Conservation (phyloP, 441 rosid genomes). For the Manihot esculenta region DNA sequence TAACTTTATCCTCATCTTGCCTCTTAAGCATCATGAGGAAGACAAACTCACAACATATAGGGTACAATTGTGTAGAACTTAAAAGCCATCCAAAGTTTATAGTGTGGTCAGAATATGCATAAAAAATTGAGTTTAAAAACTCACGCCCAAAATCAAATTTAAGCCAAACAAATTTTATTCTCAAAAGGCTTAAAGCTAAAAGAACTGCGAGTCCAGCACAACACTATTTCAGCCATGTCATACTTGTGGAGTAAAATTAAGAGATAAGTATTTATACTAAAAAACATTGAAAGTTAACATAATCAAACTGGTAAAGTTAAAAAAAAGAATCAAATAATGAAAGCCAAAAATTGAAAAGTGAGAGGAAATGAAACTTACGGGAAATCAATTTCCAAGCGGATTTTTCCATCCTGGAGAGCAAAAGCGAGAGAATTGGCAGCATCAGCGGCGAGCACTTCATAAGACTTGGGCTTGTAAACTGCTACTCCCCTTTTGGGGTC, state of each 20-base stretch:
- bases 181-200: not conserved
- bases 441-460: slow-evolving; percentile 73
- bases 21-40: too few relatives aligned
- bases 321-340: not conserved
- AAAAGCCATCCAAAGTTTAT: not conserved
- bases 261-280: not conserved
- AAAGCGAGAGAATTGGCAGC: slow-evolving; percentile 73
- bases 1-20: too few relatives aligned
- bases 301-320: not conserved
- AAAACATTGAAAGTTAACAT: not conserved
- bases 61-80: too few relatives aligned
- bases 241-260: not conserved
- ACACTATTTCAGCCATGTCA: not conserved
- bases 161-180: not conserved
- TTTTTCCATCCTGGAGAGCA: slow-evolving; percentile 73
- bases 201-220: not conserved
- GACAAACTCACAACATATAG: too few relatives aligned
- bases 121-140: not conserved
- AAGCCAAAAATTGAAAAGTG: slow-evolving; percentile 4
- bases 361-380: slow-evolving; percentile 47
- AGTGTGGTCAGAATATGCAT: not conserved
- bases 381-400: slow-evolving; percentile 84
- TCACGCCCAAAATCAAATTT: not conserved
- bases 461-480: slow-evolving; percentile 84
- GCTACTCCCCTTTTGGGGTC: slow-evolving; percentile 65